Evolutionary conservation across 108 stramenopile species (phyloP).

Genomic region (Cyclotella sp.): DNA sequence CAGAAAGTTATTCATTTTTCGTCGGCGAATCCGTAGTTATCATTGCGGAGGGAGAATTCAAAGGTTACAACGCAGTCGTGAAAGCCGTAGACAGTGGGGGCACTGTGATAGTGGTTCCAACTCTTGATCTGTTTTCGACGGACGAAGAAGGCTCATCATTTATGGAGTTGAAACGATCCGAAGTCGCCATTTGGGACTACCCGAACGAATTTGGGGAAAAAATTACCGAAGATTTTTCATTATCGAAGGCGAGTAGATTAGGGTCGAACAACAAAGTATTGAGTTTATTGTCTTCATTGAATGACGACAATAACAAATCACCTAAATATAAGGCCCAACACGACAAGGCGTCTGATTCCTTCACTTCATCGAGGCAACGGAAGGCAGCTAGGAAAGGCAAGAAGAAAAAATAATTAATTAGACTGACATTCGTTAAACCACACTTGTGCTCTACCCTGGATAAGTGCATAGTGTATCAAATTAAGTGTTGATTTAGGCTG

Average conservation of each 20-base stretch:
- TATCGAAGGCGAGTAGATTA: constrained; percentile 16
- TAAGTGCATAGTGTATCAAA: no score
- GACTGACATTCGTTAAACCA: no score
- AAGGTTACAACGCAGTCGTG: constrained; percentile 57
- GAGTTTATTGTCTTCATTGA: constrained; percentile 51
- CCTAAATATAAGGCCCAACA: constrained; percentile 25
- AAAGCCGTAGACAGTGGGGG: neutral
- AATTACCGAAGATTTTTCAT: neutral
- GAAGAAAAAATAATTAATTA: constrained; percentile 33
- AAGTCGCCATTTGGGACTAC: constrained; percentile 80
- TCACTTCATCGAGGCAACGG: constrained; percentile 60
- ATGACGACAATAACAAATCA: constrained; percentile 23
- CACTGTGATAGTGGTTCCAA: constrained; percentile 57
- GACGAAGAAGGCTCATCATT: constrained; percentile 13
- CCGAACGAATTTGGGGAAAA: constrained; percentile 23
- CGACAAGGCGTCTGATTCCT: constrained; percentile 17
- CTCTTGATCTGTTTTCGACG: constrained; percentile 40
- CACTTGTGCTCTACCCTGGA: no score
- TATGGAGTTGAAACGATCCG: constrained; percentile 55
- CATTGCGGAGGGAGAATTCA: constrained; percentile 63
- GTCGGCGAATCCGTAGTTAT: constrained; percentile 74
- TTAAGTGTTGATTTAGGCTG: no score
- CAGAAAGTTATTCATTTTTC: constrained; percentile 46
- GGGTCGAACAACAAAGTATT: constrained; percentile 51
- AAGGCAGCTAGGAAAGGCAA: constrained; percentile 57